Conservation (phyloP, 164 flowering plant genomes). For the Liriodendron chinense region DNA sequence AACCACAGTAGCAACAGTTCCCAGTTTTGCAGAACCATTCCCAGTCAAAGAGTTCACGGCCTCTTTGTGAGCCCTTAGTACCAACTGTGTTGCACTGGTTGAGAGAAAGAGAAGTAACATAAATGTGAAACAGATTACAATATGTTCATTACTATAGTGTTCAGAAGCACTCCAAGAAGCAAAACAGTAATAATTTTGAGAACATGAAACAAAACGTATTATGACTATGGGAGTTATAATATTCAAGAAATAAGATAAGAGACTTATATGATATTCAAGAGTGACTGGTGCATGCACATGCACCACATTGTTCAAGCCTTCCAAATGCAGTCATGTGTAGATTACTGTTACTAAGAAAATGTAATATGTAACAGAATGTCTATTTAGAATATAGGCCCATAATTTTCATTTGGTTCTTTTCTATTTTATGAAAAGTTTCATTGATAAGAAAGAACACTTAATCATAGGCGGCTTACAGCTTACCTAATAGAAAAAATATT, state of each 20-base stretch:
- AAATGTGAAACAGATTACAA: not conserved
- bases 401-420: no score
- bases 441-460: no score
- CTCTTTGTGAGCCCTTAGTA: slow-evolving; percentile 88
- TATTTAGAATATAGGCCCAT: no score
- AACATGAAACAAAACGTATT: not conserved
- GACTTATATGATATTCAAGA: not conserved
- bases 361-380: no score
- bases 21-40: slow-evolving; percentile 76
- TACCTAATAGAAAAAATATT: no score
- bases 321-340: no score
- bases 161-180: not conserved
- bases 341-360: no score
- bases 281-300: not conserved
- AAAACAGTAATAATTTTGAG: not conserved
- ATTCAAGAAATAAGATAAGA: not conserved
- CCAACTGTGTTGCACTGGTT: slow-evolving; percentile 85
- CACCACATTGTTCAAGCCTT: no score
- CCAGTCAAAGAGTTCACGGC: slow-evolving; percentile 95
- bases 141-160: not conserved
- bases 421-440: no score
- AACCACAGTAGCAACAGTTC: slow-evolving; percentile 91
- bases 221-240: not conserved
- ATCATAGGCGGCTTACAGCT: no score
- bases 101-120: not conserved